Conservation (phyloP, 805 yeast species). For the Sungouiozyma intestinalis region DNA sequence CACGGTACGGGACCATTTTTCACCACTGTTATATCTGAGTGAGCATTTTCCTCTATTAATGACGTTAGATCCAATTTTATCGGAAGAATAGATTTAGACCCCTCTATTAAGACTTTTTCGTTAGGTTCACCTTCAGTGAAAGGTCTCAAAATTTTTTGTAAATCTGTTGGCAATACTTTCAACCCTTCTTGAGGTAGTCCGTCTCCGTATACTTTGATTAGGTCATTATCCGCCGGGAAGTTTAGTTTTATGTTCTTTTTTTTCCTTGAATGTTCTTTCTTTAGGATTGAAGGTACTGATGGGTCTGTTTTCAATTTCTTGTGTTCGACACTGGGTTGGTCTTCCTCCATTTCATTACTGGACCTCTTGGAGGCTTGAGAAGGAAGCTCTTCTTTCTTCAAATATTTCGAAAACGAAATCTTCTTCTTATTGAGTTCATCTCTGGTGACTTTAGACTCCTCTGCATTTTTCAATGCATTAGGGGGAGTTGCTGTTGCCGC, state of each 20-base stretch:
- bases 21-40: conserved; percentile 21
- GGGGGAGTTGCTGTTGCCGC: not conserved
- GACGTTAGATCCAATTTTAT: conserved; percentile 5
- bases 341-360: not conserved
- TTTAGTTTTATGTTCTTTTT: conserved; percentile 8
- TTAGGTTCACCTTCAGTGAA: conserved; percentile 28
- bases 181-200: conserved; percentile 24
- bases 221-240: conserved; percentile 19
- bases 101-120: conserved; percentile 17
- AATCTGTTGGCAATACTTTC: conserved; percentile 19
- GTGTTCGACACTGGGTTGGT: not conserved
- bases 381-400: conserved; percentile 20
- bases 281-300: conserved; percentile 19
- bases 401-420: conserved; percentile 26
- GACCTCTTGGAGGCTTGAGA: not conserved
- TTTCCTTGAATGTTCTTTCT: conserved; percentile 4
- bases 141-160: conserved; percentile 25
- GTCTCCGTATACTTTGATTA: conserved; percentile 26
- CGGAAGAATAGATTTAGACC: conserved; percentile 11
- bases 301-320: not conserved
- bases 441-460: not conserved
- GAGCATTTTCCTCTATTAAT: conserved; percentile 2
- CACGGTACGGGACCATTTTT: conserved; percentile 24
- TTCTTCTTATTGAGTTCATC: conserved; percentile 24
- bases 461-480: not conserved